Base-by-base conservation (phyloP, 257 asterid species). In the Plantago ovata region DNA sequence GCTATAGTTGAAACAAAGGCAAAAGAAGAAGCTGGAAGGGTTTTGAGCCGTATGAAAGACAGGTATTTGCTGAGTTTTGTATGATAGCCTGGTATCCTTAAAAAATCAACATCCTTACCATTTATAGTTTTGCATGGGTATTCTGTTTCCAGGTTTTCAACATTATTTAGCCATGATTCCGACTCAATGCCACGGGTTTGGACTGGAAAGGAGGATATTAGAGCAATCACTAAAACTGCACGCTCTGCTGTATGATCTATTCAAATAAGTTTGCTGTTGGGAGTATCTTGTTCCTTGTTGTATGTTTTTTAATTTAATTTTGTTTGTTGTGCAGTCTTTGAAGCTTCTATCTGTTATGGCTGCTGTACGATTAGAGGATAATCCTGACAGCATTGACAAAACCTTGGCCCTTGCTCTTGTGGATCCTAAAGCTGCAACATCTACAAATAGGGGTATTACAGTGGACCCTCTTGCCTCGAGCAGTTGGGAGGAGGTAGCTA, bases 1-100 rank as follows among this genome's bases (percentile, higher is more conserved):
- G 95, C 85, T 72, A 73, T 89, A 70, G 93, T 86, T 72, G 99
- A 84, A 81, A 78, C 84, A 14, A 93, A 84, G 77, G 84, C 96
- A 44, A 90, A 79, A 72, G 99, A 93, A 73, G 96, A 84, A 83
- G 97, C 97, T 63, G 96, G 92, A 61, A 84, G 87, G 68, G 92
- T 84, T 78, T 70, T 93, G 80, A 89, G 75, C 42, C 94, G 86
- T 53, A 93, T 93, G 97, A 90, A 90, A 76, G 97, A 90, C 74
- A 82, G 95, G 97, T 89, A 42, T 32, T 66, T 40, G 39, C 16
- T 54, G 3, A 52, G 22, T 51, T 46, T 44, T 22, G 8, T 63
- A 60, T 64, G 64, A 44, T 55, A 60, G 33, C 73, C 62, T 59
- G 32, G 39, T 58, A 40, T 39, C 9, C 38, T 36, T 24, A 44